Percentiles rank a stretch among this genome's conserved stretches.
Evolutionary conservation across 2,329 filamentous ascomycete genomes (phyloP).

Genomic region (Emericellopsis atlantica): DNA sequence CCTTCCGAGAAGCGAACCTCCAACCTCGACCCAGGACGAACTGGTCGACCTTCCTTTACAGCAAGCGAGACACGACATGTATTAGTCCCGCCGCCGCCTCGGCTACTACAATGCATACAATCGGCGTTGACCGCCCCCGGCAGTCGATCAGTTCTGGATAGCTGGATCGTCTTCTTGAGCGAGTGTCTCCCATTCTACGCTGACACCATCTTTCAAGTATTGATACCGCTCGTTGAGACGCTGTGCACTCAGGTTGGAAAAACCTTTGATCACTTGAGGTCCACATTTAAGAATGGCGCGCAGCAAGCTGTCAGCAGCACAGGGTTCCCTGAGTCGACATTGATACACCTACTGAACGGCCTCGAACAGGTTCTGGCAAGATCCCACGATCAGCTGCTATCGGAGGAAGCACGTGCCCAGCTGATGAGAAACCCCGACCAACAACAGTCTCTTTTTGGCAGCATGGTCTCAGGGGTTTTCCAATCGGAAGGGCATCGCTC

Average conservation of each 20-base stretch:
- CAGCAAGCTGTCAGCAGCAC: conserved; percentile 9
- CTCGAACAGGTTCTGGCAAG: conserved; percentile 82
- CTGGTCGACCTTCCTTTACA: conserved; percentile 23
- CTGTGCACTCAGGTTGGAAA: conserved; percentile 66
- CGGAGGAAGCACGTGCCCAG: conserved; percentile 60
- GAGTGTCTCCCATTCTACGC: conserved; percentile 77
- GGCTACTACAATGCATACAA: conserved; percentile 74
- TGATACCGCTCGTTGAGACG: conserved; percentile 84
- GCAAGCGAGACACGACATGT: conserved; percentile 12
- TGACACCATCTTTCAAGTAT: conserved; percentile 74
- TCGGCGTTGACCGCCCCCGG: conserved; percentile 64
- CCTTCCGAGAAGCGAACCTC: conserved; percentile 32
- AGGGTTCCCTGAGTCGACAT: conserved; percentile 49
- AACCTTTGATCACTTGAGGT: conserved; percentile 60
- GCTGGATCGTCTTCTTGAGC: conserved; percentile 78
- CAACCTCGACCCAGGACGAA: conserved; percentile 26
- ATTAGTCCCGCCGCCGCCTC: conserved; percentile 37
- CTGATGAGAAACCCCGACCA: conserved; percentile 69
- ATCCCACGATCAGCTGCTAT: conserved; percentile 70
- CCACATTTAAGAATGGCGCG: conserved; percentile 37
- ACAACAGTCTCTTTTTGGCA: conserved; percentile 80
- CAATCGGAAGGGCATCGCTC: conserved; percentile 63
- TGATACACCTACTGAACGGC: conserved; percentile 82
- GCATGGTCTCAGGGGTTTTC: conserved; percentile 88
- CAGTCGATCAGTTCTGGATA: conserved; percentile 71